Conservation (phyloP, 2,329 filamentous ascomycete genomes). For the Pestalotiopsis sp. region DNA sequence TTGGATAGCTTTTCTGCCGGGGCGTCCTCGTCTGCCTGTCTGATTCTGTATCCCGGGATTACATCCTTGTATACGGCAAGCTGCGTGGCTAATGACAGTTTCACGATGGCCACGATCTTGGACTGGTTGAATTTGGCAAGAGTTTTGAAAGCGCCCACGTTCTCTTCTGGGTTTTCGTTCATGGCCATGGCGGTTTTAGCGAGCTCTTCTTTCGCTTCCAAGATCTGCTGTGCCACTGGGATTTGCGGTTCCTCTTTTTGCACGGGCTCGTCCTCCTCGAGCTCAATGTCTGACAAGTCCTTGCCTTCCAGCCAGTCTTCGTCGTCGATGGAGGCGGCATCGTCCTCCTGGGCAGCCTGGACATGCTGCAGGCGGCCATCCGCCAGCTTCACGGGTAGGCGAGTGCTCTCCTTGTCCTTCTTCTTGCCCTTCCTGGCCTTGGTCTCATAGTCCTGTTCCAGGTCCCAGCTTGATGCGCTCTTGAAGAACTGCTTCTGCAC, state of each 20-base stretch:
- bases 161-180: slow-evolving; percentile 92
- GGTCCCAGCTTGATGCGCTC: slow-evolving; percentile 79
- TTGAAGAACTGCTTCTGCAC: slow-evolving; percentile 68
- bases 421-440: slow-evolving; percentile 77
- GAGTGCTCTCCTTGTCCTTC: slow-evolving; percentile 67
- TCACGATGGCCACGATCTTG: slow-evolving; percentile 72
- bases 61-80: slow-evolving; percentile 91
- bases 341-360: slow-evolving; percentile 56
- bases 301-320: slow-evolving; percentile 64
- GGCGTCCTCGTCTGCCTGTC: slow-evolving; percentile 74
- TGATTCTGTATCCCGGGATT: slow-evolving; percentile 94
- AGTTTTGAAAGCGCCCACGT: slow-evolving; percentile 75
- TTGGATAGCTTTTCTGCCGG: slow-evolving; percentile 83
- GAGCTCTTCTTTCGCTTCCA: slow-evolving; percentile 88
- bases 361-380: slow-evolving; percentile 71
- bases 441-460: slow-evolving; percentile 89
- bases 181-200: slow-evolving; percentile 78
- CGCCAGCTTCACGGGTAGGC: slow-evolving; percentile 82
- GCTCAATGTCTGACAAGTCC: slow-evolving; percentile 50
- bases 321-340: slow-evolving; percentile 59
- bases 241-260: slow-evolving; percentile 62
- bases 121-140: slow-evolving; percentile 74
- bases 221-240: slow-evolving; percentile 75
- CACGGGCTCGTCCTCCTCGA: slow-evolving; percentile 36
- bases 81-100: slow-evolving; percentile 83